Evolutionary conservation across 805 yeast species (phyloP).

Genomic region (Kazachstania bromeliacearum): DNA sequence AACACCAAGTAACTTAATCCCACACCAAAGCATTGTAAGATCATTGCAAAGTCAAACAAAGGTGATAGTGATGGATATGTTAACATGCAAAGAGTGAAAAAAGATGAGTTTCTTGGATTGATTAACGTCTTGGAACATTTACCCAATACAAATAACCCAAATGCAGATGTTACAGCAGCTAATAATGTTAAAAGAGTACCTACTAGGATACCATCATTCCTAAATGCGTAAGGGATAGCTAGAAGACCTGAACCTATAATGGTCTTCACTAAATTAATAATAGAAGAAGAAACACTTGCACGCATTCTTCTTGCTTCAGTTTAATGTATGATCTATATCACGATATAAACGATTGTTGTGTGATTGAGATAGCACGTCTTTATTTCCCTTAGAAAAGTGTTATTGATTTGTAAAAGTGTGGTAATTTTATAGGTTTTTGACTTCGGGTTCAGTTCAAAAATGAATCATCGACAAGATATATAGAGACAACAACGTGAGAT

Average conservation of each 20-base stretch:
- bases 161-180: constrained; percentile 59
- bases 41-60: constrained; percentile 65
- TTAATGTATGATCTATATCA: no score
- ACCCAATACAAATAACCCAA: constrained; percentile 57
- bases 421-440: no score
- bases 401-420: no score
- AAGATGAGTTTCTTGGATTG: constrained; percentile 50
- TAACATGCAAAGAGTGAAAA: constrained; percentile 59
- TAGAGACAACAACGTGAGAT: no score
- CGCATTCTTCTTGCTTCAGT: constrained; percentile 1
- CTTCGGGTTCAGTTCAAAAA: no score
- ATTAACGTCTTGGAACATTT: constrained; percentile 48
- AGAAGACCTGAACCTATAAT: constrained; percentile 71
- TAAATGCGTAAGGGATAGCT: constrained; percentile 63
- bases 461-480: no score
- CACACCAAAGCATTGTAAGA: constrained; percentile 73
- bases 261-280: constrained; percentile 62
- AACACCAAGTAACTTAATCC: constrained; percentile 62
- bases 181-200: constrained; percentile 47
- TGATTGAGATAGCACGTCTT: no score
- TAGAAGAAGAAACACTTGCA: constrained; percentile 51
- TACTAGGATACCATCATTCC: constrained; percentile 52
- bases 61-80: constrained; percentile 65
- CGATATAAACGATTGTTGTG: not conserved
- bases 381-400: no score